phyloP scores from a whole-genome alignment of 2,329 filamentous ascomycete genomes.

The Venturia nashicola region DNA sequence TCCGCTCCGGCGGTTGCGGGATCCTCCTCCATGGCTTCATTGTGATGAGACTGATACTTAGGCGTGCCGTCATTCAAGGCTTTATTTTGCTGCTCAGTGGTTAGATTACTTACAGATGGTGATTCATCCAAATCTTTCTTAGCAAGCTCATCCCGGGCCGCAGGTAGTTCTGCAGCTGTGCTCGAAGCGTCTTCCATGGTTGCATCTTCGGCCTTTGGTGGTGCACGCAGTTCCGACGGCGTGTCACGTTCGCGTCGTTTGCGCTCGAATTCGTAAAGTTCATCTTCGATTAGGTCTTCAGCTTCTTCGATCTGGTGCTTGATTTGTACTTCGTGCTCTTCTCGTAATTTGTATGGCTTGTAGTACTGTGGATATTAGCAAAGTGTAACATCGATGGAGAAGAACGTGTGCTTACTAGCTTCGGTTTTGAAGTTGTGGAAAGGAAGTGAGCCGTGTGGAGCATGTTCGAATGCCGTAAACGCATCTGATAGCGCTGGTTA shows the following conservation, averaged over 20 bases:
- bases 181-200: background rate
- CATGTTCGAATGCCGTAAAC: constrained; percentile 59
- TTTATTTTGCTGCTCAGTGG: constrained; percentile 9
- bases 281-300: constrained; percentile 50
- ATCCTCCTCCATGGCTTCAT: background rate
- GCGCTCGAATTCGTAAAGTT: constrained; percentile 51
- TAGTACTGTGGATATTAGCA: constrained; percentile 51
- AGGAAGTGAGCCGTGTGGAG: constrained; percentile 61
- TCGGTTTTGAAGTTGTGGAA: constrained; percentile 57
- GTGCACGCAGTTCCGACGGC: background rate
- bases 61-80: background rate
- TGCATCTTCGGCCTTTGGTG: background rate
- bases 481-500: constrained; percentile 47
- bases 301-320: constrained; percentile 56
- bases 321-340: constrained; percentile 58
- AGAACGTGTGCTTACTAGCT: constrained; percentile 48
- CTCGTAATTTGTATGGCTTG: constrained; percentile 65
- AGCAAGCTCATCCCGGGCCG: background rate
- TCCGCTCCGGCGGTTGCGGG: background rate
- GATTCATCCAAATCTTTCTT: constrained; percentile 23
- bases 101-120: background rate
- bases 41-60: background rate
- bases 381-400: background rate
- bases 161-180: background rate
- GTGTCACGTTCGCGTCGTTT: constrained; percentile 18